Percentiles rank a stretch among this genome's conserved stretches.
phyloP scores from a whole-genome alignment of 2,329 filamentous ascomycete genomes.

The Aschersonia sp. region DNA sequence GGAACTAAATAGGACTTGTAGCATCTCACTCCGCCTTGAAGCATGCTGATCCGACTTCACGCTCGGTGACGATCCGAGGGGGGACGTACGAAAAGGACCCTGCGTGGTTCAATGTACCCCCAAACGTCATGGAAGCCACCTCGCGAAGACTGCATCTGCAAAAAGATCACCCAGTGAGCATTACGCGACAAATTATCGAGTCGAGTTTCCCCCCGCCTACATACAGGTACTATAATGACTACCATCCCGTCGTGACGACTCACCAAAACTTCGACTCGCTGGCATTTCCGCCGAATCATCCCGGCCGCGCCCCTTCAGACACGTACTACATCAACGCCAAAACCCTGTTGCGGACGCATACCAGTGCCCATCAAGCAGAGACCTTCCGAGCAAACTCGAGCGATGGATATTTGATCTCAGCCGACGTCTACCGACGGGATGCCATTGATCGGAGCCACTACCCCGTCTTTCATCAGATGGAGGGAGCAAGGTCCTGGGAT shows the following conservation, averaged over 20 bases:
- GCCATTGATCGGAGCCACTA: constrained; percentile 92
- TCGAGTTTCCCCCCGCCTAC: constrained; percentile 63
- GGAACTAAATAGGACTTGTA: no score
- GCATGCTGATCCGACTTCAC: no score
- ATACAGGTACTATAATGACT: constrained; percentile 63
- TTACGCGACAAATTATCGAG: constrained; percentile 87
- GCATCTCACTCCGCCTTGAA: no score
- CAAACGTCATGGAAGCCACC: constrained; percentile 60
- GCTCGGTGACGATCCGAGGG: constrained; percentile 41
- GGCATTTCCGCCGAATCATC: constrained; percentile 77
- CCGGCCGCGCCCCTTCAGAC: constrained; percentile 74
- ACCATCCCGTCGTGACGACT: constrained; percentile 73
- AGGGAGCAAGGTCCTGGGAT: constrained; percentile 85
- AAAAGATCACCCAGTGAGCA: constrained; percentile 75
- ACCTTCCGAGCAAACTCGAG: constrained; percentile 59
- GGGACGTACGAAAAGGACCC: constrained; percentile 52
- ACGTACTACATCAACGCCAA: constrained; percentile 87
- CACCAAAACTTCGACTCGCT: constrained; percentile 93
- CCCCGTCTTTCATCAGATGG: constrained; percentile 97
- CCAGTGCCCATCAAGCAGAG: constrained; percentile 82
- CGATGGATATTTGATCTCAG: constrained; percentile 77
- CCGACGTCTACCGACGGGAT: constrained; percentile 91
- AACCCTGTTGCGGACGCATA: constrained; percentile 84
- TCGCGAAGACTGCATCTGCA: constrained; percentile 78
- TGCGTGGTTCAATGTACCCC: constrained; percentile 71